phyloP scores from a whole-genome alignment of 192 early-diverging fungal species.

The Backusella tarrabulga region DNA sequence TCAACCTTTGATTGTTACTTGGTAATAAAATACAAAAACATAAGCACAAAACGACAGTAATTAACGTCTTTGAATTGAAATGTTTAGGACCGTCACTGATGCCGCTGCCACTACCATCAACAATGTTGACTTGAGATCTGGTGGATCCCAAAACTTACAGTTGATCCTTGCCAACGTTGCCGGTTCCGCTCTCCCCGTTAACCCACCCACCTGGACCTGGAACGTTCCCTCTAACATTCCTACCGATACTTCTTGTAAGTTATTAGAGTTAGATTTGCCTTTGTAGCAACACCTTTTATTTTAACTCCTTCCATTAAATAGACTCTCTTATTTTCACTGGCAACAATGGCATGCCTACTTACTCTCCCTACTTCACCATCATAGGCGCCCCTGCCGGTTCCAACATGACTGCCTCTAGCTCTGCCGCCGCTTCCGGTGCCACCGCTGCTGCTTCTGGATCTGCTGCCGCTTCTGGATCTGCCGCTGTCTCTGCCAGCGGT shows the following conservation, averaged over 20 bases:
- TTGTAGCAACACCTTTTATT: too few relatives aligned
- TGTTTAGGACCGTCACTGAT: slow-evolving; percentile 8
- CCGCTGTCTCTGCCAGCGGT: not conserved
- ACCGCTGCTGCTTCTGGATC: not conserved
- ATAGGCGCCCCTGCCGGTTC: slow-evolving; percentile 2
- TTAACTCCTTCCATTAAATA: not conserved
- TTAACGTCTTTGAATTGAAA: not conserved
- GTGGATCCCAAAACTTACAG: slow-evolving; percentile 11
- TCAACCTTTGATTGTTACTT: slow-evolving; percentile 7
- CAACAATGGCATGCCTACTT: not conserved
- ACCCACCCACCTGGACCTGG: slow-evolving; percentile 14
- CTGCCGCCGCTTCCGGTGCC: not conserved
- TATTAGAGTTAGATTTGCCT: not conserved
- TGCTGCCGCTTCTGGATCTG: not conserved
- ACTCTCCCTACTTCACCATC: slow-evolving; percentile 26
- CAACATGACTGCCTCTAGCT: not conserved
- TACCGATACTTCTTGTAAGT: slow-evolving; percentile 26
- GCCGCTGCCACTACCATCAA: slow-evolving; percentile 5
- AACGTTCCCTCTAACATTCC: slow-evolving; percentile 22
- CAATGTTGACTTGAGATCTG: slow-evolving; percentile 19
- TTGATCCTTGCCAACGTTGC: slow-evolving; percentile 6
- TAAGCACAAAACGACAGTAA: not conserved
- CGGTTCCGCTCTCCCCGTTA: slow-evolving; percentile 7
- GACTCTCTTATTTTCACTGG: slow-evolving; percentile 17
- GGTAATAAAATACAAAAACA: not conserved